These are phyloP conservation scores for Botrytis pseudocinerea DNA, from an alignment of 2,329 filamentous ascomycete species.

Conservation along the genomic window DNA sequence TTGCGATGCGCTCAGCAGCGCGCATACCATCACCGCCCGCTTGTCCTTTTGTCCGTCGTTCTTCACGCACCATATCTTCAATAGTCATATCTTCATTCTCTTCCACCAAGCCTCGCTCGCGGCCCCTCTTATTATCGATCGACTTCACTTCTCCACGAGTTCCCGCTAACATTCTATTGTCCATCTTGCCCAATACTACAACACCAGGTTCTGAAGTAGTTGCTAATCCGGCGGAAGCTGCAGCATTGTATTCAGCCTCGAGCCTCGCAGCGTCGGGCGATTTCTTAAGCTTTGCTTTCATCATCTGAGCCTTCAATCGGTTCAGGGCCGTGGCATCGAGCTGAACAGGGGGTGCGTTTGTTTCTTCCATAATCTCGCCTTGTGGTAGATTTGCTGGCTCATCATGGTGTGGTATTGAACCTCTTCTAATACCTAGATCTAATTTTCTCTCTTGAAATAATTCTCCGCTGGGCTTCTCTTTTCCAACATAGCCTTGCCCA, in stretches of 20 bases:
- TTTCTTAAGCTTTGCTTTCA: slow-evolving; percentile 88
- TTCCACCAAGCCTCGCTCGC: slow-evolving; percentile 79
- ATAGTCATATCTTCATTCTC: slow-evolving; percentile 96
- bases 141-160: slow-evolving; percentile 70
- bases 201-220: slow-evolving; percentile 59
- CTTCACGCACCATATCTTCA: slow-evolving; percentile 95
- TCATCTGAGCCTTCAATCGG: slow-evolving; percentile 86
- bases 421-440: slow-evolving; percentile 52
- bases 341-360: slow-evolving; percentile 49
- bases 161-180: slow-evolving; percentile 85
- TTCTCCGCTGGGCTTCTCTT: slow-evolving; percentile 85
- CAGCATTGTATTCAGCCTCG: slow-evolving; percentile 80
- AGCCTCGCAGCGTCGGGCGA: slow-evolving; percentile 73
- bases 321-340: slow-evolving; percentile 82
- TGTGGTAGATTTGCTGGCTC: slow-evolving; percentile 48
- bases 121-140: slow-evolving; percentile 76
- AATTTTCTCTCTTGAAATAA: slow-evolving; percentile 75
- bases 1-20: slow-evolving; percentile 89
- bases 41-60: slow-evolving; percentile 78
- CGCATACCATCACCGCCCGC: slow-evolving; percentile 76
- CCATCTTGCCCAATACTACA: slow-evolving; percentile 82
- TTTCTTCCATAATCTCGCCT: slow-evolving; percentile 58
- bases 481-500: slow-evolving; percentile 79
- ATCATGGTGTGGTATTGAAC: slow-evolving; percentile 40
- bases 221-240: slow-evolving; percentile 60